phyloP scores from a whole-genome alignment of 495 filamentous ascomycete genomes.

The Aspergillus conjunctus region DNA sequence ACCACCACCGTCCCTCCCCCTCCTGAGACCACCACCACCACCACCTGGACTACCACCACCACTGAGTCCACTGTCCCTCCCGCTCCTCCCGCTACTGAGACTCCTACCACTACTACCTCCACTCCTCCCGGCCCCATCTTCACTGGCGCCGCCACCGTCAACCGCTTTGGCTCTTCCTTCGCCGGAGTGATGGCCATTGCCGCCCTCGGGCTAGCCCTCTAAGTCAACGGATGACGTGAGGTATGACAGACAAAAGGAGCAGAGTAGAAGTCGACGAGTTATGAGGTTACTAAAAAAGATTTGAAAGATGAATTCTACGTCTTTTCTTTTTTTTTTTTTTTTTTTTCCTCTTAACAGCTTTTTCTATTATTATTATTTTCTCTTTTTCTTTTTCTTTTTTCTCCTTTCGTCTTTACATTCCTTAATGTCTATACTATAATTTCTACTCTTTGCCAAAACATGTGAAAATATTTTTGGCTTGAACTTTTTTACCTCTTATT shows the following conservation, averaged over 20 bases:
- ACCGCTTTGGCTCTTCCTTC: slow-evolving; percentile 10
- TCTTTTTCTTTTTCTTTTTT: background rate
- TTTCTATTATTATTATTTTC: background rate
- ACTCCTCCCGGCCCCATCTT: slow-evolving; percentile 4
- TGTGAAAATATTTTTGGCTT: too few relatives aligned
- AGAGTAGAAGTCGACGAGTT: background rate
- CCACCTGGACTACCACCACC: slow-evolving; percentile 8
- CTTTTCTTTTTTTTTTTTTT: background rate
- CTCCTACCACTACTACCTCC: slow-evolving; percentile 5
- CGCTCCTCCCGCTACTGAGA: slow-evolving; percentile 5
- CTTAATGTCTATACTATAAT: slow-evolving; percentile 1
- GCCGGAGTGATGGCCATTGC: slow-evolving; percentile 15
- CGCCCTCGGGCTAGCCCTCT: slow-evolving; percentile 10
- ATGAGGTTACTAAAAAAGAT: background rate
- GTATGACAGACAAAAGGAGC: background rate
- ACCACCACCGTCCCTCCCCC: background rate
- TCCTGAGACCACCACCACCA: background rate
- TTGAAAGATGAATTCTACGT: background rate
- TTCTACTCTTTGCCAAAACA: background rate
- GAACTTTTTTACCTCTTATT: too few relatives aligned
- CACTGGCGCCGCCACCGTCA: slow-evolving; percentile 14
- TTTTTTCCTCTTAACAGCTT: background rate
- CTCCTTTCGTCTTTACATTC: background rate
- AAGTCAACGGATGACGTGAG: slow-evolving; percentile 2
- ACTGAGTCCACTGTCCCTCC: background rate